Base-by-base conservation (phyloP, 768 basidiomycete species). In the Psilocybe tampanensis region DNA sequence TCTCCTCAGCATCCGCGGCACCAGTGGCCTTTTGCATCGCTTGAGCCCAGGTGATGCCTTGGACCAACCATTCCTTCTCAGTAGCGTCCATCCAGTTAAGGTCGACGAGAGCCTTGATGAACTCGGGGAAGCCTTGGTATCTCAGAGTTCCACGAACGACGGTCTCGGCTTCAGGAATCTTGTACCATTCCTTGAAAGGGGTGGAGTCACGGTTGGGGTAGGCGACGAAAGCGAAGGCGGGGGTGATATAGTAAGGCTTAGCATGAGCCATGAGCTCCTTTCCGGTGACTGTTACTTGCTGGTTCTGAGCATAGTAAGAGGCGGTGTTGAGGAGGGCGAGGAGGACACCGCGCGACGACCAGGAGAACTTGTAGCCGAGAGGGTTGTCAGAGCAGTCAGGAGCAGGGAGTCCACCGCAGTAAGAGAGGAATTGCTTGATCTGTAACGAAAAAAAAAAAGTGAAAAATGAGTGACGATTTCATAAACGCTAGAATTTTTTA, bases 361-460 rank as follows among this genome's bases (percentile, higher is more conserved):
- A 98, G 34, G 94, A 97, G 78, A 99, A 98, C 73, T 98, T 98
- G 86, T 98, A 99, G 11, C 96, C 96, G 55, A 98, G 88, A 2
- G 97, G 95, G 78, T 98, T 99, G 67, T 88, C 86, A 3, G 94
- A 85, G 68, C 89, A 89, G 65, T 93, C 89, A 7, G 94, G 92
- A 0, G 95, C 93, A 47, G 95, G 95, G 47, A 98, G 89, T 56
- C 96, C 96, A 68, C 95, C 95, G 62, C 96, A 98, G 83, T 94
- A 97, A 0, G 92, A 95, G 54, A 90, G 75, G 84, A 98, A 98
- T 63, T 90, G 78, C 68, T 92, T 95, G 74, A 96, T 80, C 91
- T 93, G 60, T 6, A 41, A 47, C 6, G 24, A 32, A 29, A 12
- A 12, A 6, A 2, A 9, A 18, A 45, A 33, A 6, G 29, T 2